Conservation (phyloP, 73 alveolate species). For the Blepharisma japonicum region DNA sequence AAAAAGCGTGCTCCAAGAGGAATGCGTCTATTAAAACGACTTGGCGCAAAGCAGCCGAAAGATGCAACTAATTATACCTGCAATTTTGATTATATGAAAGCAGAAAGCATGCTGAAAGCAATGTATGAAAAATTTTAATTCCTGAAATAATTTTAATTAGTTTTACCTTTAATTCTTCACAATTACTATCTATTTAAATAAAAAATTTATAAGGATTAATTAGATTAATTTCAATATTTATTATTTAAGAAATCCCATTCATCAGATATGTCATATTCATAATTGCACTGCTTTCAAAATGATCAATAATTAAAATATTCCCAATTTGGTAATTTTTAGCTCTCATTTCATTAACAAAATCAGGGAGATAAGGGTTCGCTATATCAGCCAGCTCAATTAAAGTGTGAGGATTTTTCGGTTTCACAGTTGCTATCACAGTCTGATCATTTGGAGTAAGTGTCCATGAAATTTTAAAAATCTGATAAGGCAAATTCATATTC, state of each 20-base stretch:
- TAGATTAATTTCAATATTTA: background rate
- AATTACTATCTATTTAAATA: no score
- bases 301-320: constrained; percentile 18
- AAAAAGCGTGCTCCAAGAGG: no score
- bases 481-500: background rate
- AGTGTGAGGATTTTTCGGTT: background rate
- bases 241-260: constrained; percentile 1
- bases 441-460: constrained; percentile 19
- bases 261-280: background rate
- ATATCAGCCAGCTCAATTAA: constrained; percentile 15
- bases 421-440: background rate
- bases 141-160: no score
- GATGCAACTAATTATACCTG: no score
- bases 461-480: constrained; percentile 19
- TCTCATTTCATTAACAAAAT: background rate
- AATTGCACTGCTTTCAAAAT: constrained; percentile 1
- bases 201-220: no score
- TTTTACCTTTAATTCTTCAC: no score
- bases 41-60: no score
- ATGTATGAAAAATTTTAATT: no score
- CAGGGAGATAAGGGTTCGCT: background rate
- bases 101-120: no score
- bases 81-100: no score
- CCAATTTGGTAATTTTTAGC: background rate
- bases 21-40: no score